Percentiles rank a stretch among this genome's conserved stretches.
Evolutionary conservation across 371 early-diverging fungal species (phyloP).

Genomic region (Apophysomyces sp.): DNA sequence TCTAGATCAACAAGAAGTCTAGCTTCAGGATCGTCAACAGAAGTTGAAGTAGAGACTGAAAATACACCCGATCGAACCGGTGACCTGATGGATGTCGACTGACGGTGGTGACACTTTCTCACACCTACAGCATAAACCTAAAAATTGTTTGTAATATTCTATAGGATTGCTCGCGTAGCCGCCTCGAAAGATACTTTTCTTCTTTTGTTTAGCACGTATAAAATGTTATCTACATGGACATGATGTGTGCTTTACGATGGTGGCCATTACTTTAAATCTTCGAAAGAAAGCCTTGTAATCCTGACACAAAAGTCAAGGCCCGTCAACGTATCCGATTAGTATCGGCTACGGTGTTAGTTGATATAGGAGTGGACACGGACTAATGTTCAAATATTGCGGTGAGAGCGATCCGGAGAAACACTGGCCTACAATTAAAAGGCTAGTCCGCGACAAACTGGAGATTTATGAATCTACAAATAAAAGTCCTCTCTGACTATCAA

Average conservation of each 20-base stretch:
- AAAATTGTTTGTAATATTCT: not conserved
- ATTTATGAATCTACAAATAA: too few relatives aligned
- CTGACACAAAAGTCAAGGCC: too few relatives aligned
- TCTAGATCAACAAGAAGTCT: conserved; percentile 21
- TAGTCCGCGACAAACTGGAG: too few relatives aligned
- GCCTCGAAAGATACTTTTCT: not conserved
- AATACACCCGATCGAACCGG: conserved; percentile 16
- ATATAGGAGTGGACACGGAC: too few relatives aligned
- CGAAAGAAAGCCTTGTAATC: not conserved
- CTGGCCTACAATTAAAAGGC: too few relatives aligned
- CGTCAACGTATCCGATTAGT: too few relatives aligned
- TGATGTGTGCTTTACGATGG: not conserved
- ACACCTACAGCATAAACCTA: not conserved
- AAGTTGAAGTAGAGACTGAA: conserved; percentile 28
- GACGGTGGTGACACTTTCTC: not conserved
- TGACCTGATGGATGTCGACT: conserved; percentile 37
- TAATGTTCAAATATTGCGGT: too few relatives aligned
- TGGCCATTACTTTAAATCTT: too few relatives aligned
- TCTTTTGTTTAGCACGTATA: not conserved
- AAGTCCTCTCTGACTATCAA: too few relatives aligned
- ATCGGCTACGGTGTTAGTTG: too few relatives aligned
- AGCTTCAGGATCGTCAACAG: conserved; percentile 32
- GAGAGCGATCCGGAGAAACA: too few relatives aligned
- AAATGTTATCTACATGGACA: not conserved
- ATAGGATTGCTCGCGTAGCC: not conserved